Base-by-base conservation (phyloP, 495 filamentous ascomycete species). In the Trichoderma virens region DNA sequence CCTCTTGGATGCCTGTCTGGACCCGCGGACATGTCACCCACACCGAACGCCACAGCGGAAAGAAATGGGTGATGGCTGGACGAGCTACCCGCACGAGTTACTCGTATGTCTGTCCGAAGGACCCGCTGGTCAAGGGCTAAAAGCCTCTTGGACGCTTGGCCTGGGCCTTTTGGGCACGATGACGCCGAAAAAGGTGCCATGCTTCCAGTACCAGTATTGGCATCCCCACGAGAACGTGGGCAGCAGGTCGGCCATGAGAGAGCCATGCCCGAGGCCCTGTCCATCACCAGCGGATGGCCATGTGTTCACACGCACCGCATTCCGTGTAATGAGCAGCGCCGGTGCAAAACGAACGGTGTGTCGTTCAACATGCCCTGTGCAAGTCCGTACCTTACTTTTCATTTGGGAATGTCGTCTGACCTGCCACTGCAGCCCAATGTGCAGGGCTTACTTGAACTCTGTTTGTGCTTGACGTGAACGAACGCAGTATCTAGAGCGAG, bases 21-120 rank as follows among this genome's bases (percentile, higher is more conserved):
- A 56, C 51, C 51, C 25, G 51, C 51, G 51, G 11, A n/a, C 14
- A 56, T 56, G 51, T 56, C 51, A 56, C 51, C 51, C 51, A 56
- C 47, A 54, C 51, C 23, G 51, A 30, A 30, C 51, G 51, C 51
- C 51, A 56, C 25, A 56, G 25, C 51, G 51, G 51, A 56, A 56
- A 18, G 51, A 13, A 56, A 9, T 56, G 51, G 51, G 20, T 8
- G 25, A 56, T 30, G 25, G 23, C 20, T 16, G 41, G 16, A 45
- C 3, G 41, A 7, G 6, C 3, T 35, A 35, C 32, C 32, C n/a
- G n/a, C n/a, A n/a, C n/a, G n/a, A n/a, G n/a, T n/a, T n/a, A n/a
- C n/a, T n/a, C n/a, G n/a, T n/a, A n/a, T n/a, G n/a, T n/a, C n/a
- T n/a, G n/a, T n/a, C n/a, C n/a, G n/a, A n/a, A n/a, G n/a, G n/a